Evolutionary conservation across 306 rosid genomes (phyloP).

Genomic region (Glycine tomentella): DNA sequence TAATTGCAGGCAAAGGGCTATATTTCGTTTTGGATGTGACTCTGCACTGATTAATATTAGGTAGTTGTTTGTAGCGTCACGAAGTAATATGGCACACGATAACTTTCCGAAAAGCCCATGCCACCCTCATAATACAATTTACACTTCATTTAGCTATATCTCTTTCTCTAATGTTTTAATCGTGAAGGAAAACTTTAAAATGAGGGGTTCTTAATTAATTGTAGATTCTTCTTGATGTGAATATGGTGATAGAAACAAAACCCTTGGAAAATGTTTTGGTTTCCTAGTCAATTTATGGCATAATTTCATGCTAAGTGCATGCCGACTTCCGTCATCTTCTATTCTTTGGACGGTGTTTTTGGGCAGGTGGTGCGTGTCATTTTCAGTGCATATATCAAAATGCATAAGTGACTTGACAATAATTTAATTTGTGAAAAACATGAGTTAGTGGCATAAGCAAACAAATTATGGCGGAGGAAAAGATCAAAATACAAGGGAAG

Average conservation of each 20-base stretch:
- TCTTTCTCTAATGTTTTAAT: conserved; percentile 1
- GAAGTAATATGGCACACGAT: conserved; percentile 22
- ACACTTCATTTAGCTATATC: conserved; percentile 36
- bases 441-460: conserved; percentile 8
- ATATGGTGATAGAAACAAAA: conserved; percentile 37
- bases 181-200: conserved; percentile 21
- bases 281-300: conserved; percentile 41
- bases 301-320: conserved; percentile 46
- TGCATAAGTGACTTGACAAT: conserved; percentile 32
- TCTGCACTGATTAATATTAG: conserved; percentile 1
- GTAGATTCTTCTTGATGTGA: conserved; percentile 42
- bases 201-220: conserved; percentile 30
- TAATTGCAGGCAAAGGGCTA: background rate
- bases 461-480: background rate
- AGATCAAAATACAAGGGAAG: background rate
- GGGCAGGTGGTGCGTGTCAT: conserved; percentile 45
- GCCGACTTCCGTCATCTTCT: conserved; percentile 36
- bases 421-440: conserved; percentile 49
- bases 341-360: conserved; percentile 26
- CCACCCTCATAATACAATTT: conserved; percentile 1
- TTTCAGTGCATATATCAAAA: conserved; percentile 37
- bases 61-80: conserved; percentile 30
- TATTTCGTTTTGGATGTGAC: conserved; percentile 34
- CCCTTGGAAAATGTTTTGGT: conserved; percentile 39
- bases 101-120: conserved; percentile 40